A percentile compares a stretch with the other conserved stretches of the same genome.
Evolutionary conservation across 805 yeast genomes (phyloP).

Genomic region (Zygotorulaspora sp.): DNA sequence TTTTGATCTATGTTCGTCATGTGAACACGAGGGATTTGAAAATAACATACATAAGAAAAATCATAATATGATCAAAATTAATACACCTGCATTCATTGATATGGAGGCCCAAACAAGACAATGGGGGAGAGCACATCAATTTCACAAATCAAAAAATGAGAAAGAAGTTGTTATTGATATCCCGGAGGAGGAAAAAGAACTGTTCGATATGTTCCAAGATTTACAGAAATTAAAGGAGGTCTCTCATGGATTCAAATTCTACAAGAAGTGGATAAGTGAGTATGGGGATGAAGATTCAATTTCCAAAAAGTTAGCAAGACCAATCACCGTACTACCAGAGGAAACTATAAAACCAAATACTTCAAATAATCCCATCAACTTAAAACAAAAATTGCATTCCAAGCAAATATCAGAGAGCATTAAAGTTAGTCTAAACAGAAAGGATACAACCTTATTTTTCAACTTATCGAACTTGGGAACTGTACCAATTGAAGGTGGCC

Average conservation of each 20-base stretch:
- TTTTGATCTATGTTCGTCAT: conserved; percentile 44
- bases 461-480: conserved; percentile 13
- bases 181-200: conserved; percentile 16
- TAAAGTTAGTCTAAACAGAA: conserved; percentile 14
- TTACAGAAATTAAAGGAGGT: conserved; percentile 22
- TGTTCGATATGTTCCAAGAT: conserved; percentile 26
- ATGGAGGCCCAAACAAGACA: conserved; percentile 2
- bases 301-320: not conserved
- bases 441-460: conserved; percentile 20
- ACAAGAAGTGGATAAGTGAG: conserved; percentile 13
- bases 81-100: conserved; percentile 10
- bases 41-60: conserved; percentile 16
- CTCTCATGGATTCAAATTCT: conserved; percentile 18
- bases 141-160: not conserved
- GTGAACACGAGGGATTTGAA: conserved; percentile 24
- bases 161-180: conserved; percentile 22
- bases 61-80: conserved; percentile 22
- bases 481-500: conserved; percentile 14
- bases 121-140: not conserved
- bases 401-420: not conserved
- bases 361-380: not conserved
- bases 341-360: not conserved
- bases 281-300: conserved; percentile 13
- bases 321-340: not conserved
- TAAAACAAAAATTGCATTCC: not conserved